Base-by-base conservation (phyloP, 148 eudicot genomes). In the Euryodendron excelsum region DNA sequence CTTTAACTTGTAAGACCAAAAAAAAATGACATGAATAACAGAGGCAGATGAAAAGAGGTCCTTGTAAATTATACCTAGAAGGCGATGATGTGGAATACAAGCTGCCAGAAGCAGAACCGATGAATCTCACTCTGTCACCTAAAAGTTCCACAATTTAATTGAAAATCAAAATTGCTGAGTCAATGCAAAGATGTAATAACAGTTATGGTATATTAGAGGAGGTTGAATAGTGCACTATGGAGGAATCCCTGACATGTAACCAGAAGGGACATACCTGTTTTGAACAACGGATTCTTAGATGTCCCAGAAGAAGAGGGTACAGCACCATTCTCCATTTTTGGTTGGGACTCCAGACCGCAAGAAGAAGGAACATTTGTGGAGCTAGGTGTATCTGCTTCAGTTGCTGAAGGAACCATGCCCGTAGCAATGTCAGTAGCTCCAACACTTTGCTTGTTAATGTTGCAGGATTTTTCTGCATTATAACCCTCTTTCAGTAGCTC, bases 71-170 rank as follows among this genome's bases (percentile, higher is more conserved):
- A 36, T 88, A 94, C 98, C 98, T 91, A 59, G 87, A 78, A 73
- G 84, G 53, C 17, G 89, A 67, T 85, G 87, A 62, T 65, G 85
- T 61, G 36, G 94, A 71, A 79, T 88, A 87, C 27, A 88, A 76
- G 81, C 85, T 84, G 56, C 83, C 82, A 34, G 97, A 87, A 80
- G 86, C 66, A 53, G 93, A 58, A 75, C 93, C 91, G 1, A 80
- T 78, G 80, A 83, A 94, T 76, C 85, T 90, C 78, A 94, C 98
- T 83, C 83, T 87, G 85, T 94, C 98, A 75, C 98, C 98, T 92
- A 72, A 27, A 74, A 52, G 66, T 72, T 77, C 39, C 77, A 68
- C 31, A 66, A 58, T 81, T 17, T 15, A 65, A 36, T 37, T 1
- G 15, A 11, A 74, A 80, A 17, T 0, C 47, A 65, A 31, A 61